phyloP scores from a whole-genome alignment of 2,329 filamentous ascomycete genomes.

The Apiospora rasikravindrae region DNA sequence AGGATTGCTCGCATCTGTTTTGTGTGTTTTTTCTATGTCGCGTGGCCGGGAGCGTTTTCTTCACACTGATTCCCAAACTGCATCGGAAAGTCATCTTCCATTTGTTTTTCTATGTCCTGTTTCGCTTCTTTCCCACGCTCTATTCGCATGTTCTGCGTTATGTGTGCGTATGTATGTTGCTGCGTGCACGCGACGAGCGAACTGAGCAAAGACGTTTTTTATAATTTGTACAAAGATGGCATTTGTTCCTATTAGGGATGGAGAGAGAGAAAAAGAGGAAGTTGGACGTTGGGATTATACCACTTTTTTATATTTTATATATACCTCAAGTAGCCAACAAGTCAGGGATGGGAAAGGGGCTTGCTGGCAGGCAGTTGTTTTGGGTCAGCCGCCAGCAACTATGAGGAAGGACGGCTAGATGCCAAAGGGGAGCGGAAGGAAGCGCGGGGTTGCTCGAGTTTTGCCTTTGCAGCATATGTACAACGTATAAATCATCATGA shows the following conservation, averaged over 20 bases:
- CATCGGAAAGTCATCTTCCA: slow-evolving; percentile 6
- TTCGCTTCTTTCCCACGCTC: neutral
- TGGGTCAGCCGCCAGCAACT: neutral
- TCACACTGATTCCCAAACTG: slow-evolving; percentile 7
- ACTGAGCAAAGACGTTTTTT: neutral
- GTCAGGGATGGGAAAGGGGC: neutral
- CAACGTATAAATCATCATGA: slow-evolving; percentile 12
- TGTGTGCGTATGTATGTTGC: slow-evolving; percentile 2
- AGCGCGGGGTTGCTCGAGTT: neutral
- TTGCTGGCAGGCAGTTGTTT: neutral
- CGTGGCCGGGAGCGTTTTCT: neutral
- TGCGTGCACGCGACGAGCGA: neutral
- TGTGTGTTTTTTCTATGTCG: neutral
- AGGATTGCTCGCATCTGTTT: neutral
- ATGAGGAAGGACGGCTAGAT: neutral
- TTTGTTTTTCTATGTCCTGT: neutral
- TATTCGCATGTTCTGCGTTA: slow-evolving; percentile 5
- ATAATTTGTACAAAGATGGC: neutral
- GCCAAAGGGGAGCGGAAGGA: neutral
- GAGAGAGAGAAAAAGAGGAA: neutral
- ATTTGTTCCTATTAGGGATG: neutral
- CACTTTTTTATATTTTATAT: slow-evolving; percentile 12
- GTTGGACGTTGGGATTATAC: slow-evolving; percentile 5
- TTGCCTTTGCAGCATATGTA: slow-evolving; percentile 14
- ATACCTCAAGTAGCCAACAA: neutral